Base-by-base conservation (phyloP, 2,329 filamentous ascomycete genomes). In the Periglandula ipomoeae region DNA sequence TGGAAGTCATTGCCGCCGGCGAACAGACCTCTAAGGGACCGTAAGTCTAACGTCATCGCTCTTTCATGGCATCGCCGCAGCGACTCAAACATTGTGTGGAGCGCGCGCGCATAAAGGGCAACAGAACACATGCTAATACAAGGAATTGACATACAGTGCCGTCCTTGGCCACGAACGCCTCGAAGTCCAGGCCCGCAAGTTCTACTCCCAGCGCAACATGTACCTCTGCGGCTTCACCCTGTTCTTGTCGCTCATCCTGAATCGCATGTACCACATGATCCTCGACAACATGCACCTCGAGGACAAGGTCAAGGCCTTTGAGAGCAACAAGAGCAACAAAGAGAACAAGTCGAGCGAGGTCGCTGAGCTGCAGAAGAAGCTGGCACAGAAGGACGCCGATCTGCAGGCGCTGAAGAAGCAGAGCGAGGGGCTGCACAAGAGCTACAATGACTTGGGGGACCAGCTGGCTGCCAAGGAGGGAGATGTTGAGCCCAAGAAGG, bases 201-300 rank as follows among this genome's bases (percentile, higher is more conserved):
- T 98, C 78, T 98, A 98, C 80, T 95, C 90, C 53, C 91, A 98
- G 76, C 90, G 93, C 70, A 98, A 98, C 82, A 98, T 98, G 93
- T 98, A 98, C 74, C 89, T 98, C 53, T 97, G 93, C 70, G 93
- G 93, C 60, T 98, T 98, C 78, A 98, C 93, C 5, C 85, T 98
- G 55, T 97, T 98, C 82, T 85, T 98, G 53, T 97, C 91, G 47
- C 79, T 98, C 56, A 98, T 98, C 70, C 87, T 94, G 66, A 97
- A 98, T 83, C 91, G 93, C 65, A 98, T 93, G 64, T 98, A 97
- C 75, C 87, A 85, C 63, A 91, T 97, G 87, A 95, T 96, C 63
- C 79, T 95, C 56, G 90, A 96, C 60, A 82, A 87, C 46, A 86
- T 96, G 63, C 75, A 88, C 54, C 85, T 98, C 47, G 91, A 98